These are phyloP conservation scores for Parietaria judaica DNA, from an alignment of 306 rosid genomes.

Conservation along the genomic window DNA sequence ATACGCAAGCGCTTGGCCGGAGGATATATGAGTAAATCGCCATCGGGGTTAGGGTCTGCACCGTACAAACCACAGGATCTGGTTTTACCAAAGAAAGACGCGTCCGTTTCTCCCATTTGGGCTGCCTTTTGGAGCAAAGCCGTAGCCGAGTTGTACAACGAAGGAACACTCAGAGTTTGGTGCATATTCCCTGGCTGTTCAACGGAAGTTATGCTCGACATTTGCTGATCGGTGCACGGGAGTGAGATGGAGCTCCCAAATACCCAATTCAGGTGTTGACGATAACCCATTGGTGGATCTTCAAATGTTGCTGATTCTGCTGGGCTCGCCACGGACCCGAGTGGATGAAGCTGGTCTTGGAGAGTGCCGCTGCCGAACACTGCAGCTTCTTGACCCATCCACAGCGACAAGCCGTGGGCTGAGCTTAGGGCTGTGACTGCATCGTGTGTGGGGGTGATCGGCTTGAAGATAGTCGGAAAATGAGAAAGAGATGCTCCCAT, in stretches of 20 bases:
- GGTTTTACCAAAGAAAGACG: conserved; percentile 49
- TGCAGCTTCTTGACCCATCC: conserved; percentile 37
- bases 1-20: conserved; percentile 58
- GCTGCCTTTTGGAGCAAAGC: conserved; percentile 87
- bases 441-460: conserved; percentile 29
- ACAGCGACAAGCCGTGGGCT: conserved; percentile 39
- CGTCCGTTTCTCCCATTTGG: conserved; percentile 57
- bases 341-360: conserved; percentile 35
- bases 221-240: conserved; percentile 16
- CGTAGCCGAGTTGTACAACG: conserved; percentile 80
- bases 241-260: conserved; percentile 21
- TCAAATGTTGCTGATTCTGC: conserved; percentile 23
- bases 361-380: conserved; percentile 10
- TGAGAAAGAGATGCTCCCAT: conserved; percentile 28
- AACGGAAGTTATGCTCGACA: conserved; percentile 34
- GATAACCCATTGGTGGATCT: conserved; percentile 33
- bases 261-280: conserved; percentile 45
- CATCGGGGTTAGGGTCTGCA: conserved; percentile 26
- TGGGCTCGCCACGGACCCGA: conserved; percentile 28
- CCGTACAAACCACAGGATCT: conserved; percentile 38
- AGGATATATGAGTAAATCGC: conserved; percentile 45
- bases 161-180: conserved; percentile 46
- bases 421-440: neutral
- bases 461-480: conserved; percentile 57
- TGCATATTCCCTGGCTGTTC: neutral